A percentile compares a stretch with the other conserved stretches of the same genome.
phyloP scores from a whole-genome alignment of 2,329 filamentous ascomycete species.

The Aspergillus jensenii region DNA sequence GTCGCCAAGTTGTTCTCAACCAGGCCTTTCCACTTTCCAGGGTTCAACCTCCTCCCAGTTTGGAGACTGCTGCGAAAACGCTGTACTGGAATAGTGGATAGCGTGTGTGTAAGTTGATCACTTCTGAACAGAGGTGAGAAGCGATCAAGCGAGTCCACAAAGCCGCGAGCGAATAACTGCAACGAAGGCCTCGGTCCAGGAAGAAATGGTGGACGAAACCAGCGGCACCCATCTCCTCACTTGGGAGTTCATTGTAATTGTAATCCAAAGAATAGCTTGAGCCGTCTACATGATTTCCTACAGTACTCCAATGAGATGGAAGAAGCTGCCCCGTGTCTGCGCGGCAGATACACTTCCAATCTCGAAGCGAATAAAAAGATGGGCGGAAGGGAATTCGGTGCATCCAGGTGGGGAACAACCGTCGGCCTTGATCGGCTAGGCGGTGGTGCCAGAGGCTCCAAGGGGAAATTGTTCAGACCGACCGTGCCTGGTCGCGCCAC shows the following conservation, averaged over 20 bases:
- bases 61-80: neutral
- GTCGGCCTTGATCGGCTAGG: slow-evolving; percentile 32
- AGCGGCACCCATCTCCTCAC: too few relatives aligned
- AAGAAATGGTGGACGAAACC: too few relatives aligned
- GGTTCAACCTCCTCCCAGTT: neutral
- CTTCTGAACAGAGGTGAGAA: neutral
- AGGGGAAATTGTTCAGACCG: slow-evolving; percentile 15
- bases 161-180: neutral
- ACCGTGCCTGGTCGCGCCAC: slow-evolving; percentile 31
- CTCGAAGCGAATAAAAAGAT: too few relatives aligned
- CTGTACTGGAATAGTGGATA: neutral
- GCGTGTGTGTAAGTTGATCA: neutral
- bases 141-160: neutral
- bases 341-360: too few relatives aligned
- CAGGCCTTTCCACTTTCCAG: neutral
- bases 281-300: too few relatives aligned
- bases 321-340: too few relatives aligned
- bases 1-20: neutral
- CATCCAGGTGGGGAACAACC: slow-evolving; percentile 6
- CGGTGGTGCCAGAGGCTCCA: slow-evolving; percentile 30
- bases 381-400: too few relatives aligned
- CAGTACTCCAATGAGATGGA: too few relatives aligned
- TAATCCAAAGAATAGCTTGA: too few relatives aligned
- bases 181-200: neutral
- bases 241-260: too few relatives aligned